phyloP scores from a whole-genome alignment of 148 eudicot species.

The Mesembryanthemum crystallinum region DNA sequence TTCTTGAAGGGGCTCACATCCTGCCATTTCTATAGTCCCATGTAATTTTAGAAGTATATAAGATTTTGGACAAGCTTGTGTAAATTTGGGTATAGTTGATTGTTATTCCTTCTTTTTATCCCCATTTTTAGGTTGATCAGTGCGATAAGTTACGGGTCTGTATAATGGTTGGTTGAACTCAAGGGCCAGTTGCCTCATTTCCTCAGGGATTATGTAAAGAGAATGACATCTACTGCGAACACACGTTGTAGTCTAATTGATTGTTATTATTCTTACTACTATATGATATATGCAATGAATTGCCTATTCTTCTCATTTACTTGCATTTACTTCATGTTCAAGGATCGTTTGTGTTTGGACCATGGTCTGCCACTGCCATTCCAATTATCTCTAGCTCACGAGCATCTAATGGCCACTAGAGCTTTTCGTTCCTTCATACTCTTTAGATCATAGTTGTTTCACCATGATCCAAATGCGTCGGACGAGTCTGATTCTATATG shows the following conservation, averaged over 20 bases:
- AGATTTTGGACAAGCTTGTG: constrained; percentile 42
- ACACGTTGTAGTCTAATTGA: constrained; percentile 12
- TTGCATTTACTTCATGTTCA: no score
- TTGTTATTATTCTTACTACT: no score
- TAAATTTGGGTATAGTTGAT: constrained; percentile 42
- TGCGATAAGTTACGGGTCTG: constrained; percentile 14
- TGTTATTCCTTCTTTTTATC: constrained; percentile 5
- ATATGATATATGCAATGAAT: background rate
- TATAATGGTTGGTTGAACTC: constrained; percentile 14
- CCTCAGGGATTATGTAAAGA: constrained; percentile 13
- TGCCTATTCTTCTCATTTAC: background rate
- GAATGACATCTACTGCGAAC: background rate
- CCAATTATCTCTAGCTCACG: no score
- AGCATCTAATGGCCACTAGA: no score
- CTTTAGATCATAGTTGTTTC: no score
- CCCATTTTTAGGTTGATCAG: constrained; percentile 1
- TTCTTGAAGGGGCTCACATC: constrained; percentile 15
- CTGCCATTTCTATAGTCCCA: constrained; percentile 5
- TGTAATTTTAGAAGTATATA: constrained; percentile 43
- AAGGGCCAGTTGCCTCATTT: background rate
- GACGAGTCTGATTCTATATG: no score
- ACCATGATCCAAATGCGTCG: no score
- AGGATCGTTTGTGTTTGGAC: no score
- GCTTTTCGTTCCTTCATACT: no score
- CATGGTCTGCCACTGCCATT: no score